Evolutionary conservation across 371 early-diverging fungal genomes (phyloP), one percentile per base, ranked within the genome.

Genomic region (Cokeromyces recurvatus): DNA sequence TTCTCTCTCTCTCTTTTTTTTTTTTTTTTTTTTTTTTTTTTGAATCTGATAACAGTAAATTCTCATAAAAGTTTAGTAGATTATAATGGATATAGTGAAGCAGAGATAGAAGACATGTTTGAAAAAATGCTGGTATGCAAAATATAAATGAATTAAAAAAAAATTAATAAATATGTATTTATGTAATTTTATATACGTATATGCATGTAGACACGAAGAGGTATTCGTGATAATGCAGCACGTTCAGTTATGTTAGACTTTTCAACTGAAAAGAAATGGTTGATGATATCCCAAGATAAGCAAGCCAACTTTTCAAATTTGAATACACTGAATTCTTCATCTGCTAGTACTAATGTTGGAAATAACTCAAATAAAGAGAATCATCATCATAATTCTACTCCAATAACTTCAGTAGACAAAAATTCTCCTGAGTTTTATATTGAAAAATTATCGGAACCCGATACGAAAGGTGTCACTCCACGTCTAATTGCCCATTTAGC

Each of bases 391-490:
- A 29, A 11, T 11, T 8, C 8, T 11, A 29, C 8, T 11, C 29
- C 29, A 8, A 5, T 29, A 5, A 8, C 29, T 8, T 5, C 29
- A 8, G 11, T 29, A 5, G 82, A 82, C 49, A 82, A 77, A 47
- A 74, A 70, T 38, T 70, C 86, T 0, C 79, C 86, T 9, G 86
- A 85, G 49, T 82, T 68, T 43, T 85, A 72, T 50, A 74, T 85
- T 19, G 79, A 82, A 22, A 74, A 78, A 48, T 31, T 72, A n/a
- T 29, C 29, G 24, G 82, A 83, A 48, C 65, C 74, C 4, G 80
- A 84, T 44, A 69, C 81, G 64, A 59, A 66, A 41, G 78, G 70
- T 46, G 78, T 81, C 27, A 78, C 81, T 9, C 66, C 77, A 9
- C 73, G 81, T 41, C 44, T 80, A 14, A 59, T 83, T 8, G 78